Evolutionary conservation across 1,139 yeast species (phyloP), one percentile per base, ranked within the genome.

Genomic region (Suhomyces bribrorum): DNA sequence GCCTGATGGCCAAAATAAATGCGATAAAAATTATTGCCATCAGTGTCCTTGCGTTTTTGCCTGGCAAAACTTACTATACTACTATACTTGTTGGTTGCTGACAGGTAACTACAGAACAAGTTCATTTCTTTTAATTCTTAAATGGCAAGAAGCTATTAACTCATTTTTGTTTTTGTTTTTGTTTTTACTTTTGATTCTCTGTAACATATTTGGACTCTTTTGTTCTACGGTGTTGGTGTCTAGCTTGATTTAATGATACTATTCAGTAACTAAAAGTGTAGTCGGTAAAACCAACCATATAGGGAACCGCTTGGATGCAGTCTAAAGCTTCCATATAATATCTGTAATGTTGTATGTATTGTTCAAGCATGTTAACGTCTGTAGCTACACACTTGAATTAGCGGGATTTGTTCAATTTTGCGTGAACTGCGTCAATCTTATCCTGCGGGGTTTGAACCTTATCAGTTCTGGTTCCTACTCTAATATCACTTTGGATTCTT

Each of bases 391-490:
- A n/a, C n/a, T n/a, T n/a, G n/a, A n/a, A n/a, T n/a, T n/a, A n/a
- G n/a, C n/a, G n/a, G n/a, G n/a, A n/a, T 12, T 32, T 15, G 15
- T 36, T 61, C 46, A 81, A 61, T 56, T 81, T 81, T 36, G 64
- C 61, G 44, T 78, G 73, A 22, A 84, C 90, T 28, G 75, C 69
- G 47, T 74, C 74, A 31, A 85, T 69, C 54, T 85, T 84, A 46
- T 83, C 90, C 44, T 72, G 73, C 0, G 88, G 86, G 9, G 76
- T 68, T 55, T 84, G 90, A 8, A 51, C 54, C 56, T 84, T 84
- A 53, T 84, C 94, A 33, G 73, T 76, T 61, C 86, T 81, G 2
- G 95, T 84, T 7, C 96, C 96, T 18, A 87, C 82, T 55, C 96
- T 70, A 44, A 88, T 84, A 50, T 87, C 95, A 47, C 88, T 80